Conservation (phyloP, 257 asterid genomes). For the Plectranthus barbatus region DNA sequence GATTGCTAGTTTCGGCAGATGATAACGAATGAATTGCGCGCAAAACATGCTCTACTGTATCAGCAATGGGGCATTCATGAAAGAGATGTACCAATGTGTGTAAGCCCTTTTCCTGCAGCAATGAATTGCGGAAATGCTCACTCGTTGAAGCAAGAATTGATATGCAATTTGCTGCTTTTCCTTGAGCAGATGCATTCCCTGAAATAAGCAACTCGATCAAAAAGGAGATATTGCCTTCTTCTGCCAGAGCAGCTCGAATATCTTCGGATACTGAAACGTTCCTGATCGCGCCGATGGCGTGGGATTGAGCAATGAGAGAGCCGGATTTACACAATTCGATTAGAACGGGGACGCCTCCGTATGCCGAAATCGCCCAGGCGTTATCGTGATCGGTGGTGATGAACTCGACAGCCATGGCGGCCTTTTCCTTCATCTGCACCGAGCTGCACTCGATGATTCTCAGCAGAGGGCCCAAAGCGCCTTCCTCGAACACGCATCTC, state of each 20-base stretch:
- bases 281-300: slow-evolving; percentile 72
- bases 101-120: slow-evolving; percentile 64
- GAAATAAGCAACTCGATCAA: slow-evolving; percentile 54
- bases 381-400: slow-evolving; percentile 77
- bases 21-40: slow-evolving; percentile 72
- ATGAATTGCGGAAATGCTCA: slow-evolving; percentile 40
- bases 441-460: slow-evolving; percentile 65
- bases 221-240: slow-evolving; percentile 70
- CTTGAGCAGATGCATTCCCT: slow-evolving; percentile 52
- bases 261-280: slow-evolving; percentile 68
- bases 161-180: slow-evolving; percentile 71
- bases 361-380: slow-evolving; percentile 94
- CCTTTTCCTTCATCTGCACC: slow-evolving; percentile 68
- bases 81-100: slow-evolving; percentile 54
- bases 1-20: slow-evolving; percentile 34
- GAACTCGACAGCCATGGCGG: slow-evolving; percentile 78
- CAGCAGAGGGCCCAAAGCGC: slow-evolving; percentile 81
- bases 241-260: slow-evolving; percentile 51
- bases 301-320: slow-evolving; percentile 56
- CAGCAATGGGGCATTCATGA: slow-evolving; percentile 54
- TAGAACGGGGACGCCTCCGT: slow-evolving; percentile 75
- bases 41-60: slow-evolving; percentile 60
- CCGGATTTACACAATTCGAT: slow-evolving; percentile 76
- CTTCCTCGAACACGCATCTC: slow-evolving; percentile 80
- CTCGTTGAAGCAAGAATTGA: slow-evolving; percentile 71